Conservation (phyloP, 305 asterid genomes). For the Fraxinus floribunda region DNA sequence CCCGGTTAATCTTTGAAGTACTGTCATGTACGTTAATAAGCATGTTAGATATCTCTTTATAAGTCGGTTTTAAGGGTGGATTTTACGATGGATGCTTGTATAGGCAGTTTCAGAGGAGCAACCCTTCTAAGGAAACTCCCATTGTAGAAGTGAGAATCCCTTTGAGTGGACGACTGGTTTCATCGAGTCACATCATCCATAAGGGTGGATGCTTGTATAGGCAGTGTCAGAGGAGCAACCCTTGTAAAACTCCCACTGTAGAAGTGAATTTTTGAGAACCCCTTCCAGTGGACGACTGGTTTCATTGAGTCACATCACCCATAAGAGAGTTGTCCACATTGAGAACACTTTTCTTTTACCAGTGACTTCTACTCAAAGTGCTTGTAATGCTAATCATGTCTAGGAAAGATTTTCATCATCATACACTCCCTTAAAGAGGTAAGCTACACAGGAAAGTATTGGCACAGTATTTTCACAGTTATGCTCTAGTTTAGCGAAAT, state of each 20-base stretch:
- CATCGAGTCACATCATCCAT: background rate
- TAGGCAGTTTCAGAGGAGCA: background rate
- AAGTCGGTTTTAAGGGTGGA: background rate
- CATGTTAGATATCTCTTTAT: background rate
- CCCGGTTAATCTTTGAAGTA: background rate
- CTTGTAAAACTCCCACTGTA: background rate
- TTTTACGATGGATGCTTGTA: background rate
- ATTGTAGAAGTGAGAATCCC: background rate
- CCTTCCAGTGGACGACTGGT: background rate
- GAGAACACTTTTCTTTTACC: background rate
- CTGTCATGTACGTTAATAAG: background rate
- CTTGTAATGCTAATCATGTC: background rate
- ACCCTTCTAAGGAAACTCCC: background rate
- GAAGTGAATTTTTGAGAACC: background rate
- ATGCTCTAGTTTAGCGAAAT: background rate
- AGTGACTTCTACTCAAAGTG: background rate
- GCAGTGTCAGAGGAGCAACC: background rate
- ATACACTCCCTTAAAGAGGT: background rate
- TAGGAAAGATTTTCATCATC: background rate
- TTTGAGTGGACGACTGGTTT: background rate
- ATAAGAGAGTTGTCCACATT: background rate
- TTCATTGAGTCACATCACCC: background rate
- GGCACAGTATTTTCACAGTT: background rate
- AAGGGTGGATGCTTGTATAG: background rate
- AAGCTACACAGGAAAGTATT: background rate